phyloP scores from a whole-genome alignment of 305 asterid genomes.

The Fraxinus sp. region DNA sequence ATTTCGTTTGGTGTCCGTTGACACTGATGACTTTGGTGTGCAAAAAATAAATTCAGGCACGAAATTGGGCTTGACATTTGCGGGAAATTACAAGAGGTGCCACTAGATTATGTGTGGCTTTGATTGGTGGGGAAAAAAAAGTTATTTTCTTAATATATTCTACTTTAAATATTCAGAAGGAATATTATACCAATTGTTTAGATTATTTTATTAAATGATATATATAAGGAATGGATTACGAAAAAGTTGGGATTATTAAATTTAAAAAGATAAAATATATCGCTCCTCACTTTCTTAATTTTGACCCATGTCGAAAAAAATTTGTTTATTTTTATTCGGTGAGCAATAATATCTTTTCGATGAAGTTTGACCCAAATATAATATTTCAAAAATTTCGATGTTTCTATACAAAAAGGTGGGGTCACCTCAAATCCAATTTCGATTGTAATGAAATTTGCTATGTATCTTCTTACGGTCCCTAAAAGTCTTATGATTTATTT shows the following conservation, averaged over 20 bases:
- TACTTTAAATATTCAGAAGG: constrained; percentile 4
- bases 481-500: background rate
- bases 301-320: background rate
- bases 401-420: background rate
- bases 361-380: background rate
- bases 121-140: constrained; percentile 21
- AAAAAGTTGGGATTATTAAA: constrained; percentile 9
- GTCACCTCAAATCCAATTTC: background rate
- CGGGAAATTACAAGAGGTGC: constrained; percentile 20
- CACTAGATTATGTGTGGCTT: constrained; percentile 29
- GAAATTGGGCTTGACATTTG: constrained; percentile 12
- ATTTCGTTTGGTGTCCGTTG: constrained; percentile 41
- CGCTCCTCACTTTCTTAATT: constrained; percentile 12
- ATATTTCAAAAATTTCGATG: background rate
- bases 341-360: background rate
- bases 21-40: constrained; percentile 1
- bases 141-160: constrained; percentile 1
- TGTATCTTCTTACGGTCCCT: background rate
- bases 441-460: background rate
- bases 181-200: background rate
- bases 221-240: background rate
- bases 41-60: background rate
- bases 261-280: background rate
- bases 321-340: background rate
- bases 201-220: background rate